Evolutionary conservation across 2,329 filamentous ascomycete genomes (phyloP).

Genomic region (Apiospora aurea): DNA sequence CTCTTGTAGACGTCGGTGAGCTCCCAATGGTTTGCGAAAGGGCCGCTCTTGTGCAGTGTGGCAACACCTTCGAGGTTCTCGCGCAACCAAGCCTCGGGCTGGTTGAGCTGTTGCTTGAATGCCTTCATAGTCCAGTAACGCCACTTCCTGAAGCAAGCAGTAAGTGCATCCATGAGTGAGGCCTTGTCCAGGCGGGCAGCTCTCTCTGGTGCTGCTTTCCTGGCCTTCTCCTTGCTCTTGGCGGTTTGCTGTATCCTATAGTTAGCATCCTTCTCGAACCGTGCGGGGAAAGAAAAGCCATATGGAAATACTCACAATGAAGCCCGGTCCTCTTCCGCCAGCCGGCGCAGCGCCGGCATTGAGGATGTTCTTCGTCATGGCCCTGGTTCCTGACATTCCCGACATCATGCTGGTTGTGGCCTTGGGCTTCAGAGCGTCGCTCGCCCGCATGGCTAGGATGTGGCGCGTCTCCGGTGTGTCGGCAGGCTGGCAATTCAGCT

Average conservation of each 20-base stretch:
- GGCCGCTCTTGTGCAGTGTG: conserved; percentile 80
- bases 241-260: conserved; percentile 34
- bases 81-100: conserved; percentile 93
- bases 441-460: conserved; percentile 64
- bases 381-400: conserved; percentile 46
- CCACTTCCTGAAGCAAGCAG: conserved; percentile 82
- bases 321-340: conserved; percentile 54
- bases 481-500: conserved; percentile 77
- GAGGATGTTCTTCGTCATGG: conserved; percentile 60
- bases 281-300: conserved; percentile 6
- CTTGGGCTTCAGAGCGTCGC: conserved; percentile 67
- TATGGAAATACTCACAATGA: conserved; percentile 59
- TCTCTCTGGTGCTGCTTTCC: conserved; percentile 63
- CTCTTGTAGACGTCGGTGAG: conserved; percentile 67
- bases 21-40: conserved; percentile 86
- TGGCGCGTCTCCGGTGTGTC: conserved; percentile 73
- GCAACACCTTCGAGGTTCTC: conserved; percentile 85
- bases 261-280: conserved; percentile 26
- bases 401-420: conserved; percentile 54
- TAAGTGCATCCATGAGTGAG: conserved; percentile 86
- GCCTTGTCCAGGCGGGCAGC: conserved; percentile 88
- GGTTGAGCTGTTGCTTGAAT: conserved; percentile 77
- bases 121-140: conserved; percentile 95
- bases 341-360: conserved; percentile 63
- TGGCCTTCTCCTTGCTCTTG: conserved; percentile 62